phyloP scores from a whole-genome alignment of 2,329 filamentous ascomycete genomes.

The Arthrobotrys entomopaga region DNA sequence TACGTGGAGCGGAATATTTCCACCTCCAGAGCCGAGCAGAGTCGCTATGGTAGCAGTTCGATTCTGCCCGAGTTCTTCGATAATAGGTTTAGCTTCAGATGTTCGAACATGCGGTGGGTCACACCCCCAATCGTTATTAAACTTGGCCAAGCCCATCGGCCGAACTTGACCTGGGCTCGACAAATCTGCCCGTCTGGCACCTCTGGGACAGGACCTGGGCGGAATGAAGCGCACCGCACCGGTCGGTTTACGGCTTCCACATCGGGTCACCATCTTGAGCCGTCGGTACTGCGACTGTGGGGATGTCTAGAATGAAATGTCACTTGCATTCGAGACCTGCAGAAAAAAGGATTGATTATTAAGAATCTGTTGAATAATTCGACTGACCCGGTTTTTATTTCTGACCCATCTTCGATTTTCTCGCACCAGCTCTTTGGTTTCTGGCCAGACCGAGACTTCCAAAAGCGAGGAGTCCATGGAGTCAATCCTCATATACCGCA shows the following conservation, averaged over 20 bases:
- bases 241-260: conserved; percentile 41
- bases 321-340: conserved; percentile 26
- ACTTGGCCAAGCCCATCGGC: conserved; percentile 16
- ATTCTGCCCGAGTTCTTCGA: conserved; percentile 36
- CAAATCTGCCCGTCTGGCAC: conserved; percentile 20
- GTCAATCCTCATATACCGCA: conserved; percentile 22
- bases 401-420: conserved; percentile 16
- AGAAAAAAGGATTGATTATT: conserved; percentile 22
- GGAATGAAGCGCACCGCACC: conserved; percentile 16
- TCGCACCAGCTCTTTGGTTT: conserved; percentile 35
- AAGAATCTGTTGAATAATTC: conserved; percentile 25
- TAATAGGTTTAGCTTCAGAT: conserved; percentile 35
- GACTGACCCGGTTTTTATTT: conserved; percentile 32
- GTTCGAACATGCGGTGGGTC: conserved; percentile 46
- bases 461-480: conserved; percentile 7
- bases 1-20: conserved; percentile 48
- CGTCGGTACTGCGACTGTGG: conserved; percentile 41
- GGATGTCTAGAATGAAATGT: conserved; percentile 35
- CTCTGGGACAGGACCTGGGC: conserved; percentile 32
- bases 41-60: conserved; percentile 14
- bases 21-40: conserved; percentile 38
- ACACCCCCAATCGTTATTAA: conserved; percentile 26
- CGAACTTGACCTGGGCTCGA: conserved; percentile 29
- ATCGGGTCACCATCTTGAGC: conserved; percentile 26
- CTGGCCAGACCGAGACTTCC: conserved; percentile 14